Evolutionary conservation across 2,329 filamentous ascomycete genomes (phyloP), one percentile per base, ranked within the genome.

Genomic region (Sphaerulina musiva): DNA sequence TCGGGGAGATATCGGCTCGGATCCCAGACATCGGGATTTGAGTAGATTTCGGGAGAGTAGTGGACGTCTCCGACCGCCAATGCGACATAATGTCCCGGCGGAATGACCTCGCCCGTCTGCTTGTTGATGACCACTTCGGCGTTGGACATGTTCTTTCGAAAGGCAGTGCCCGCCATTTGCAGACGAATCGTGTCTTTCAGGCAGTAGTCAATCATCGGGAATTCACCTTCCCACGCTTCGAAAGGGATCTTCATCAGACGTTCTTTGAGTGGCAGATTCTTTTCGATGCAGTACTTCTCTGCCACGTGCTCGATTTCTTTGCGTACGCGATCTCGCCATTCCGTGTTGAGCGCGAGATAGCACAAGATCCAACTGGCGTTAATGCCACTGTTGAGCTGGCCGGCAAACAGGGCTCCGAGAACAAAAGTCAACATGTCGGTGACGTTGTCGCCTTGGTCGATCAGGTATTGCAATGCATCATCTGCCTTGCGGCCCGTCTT

Each of bases 321-420:
- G 29, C 71, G 75, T 1, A 76, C 68, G 45, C 71, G 41, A 65
- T 68, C 5, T 60, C 66, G 49, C 81, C 81, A 76, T 50, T 74
- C 53, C 12, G 72, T 65, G 61, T 78, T 63, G 50, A 73, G 54
- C 51, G 78, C 65, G 50, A 84, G 70, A 70, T 78, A 73, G 64
- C 74, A 56, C 57, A 82, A 64, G 56, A 81, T 68, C 73, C 76
- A 81, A 1, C 75, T 74, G 1, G 77, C 75, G 58, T 80, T 81
- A 63, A 80, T 74, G 39, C 78, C 79, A 23, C 70, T 78, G 66
- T 82, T 83, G n/a, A 81, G 59, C 34, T 78, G 69, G n/a, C 79
- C 80, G 1, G 80, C 79, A 62, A 80, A 81, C 2, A 83, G 67
- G 0, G 77, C 69, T 10, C 75, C 74, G n/a, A 82, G 68, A 34